phyloP scores from a whole-genome alignment of 2,329 filamentous ascomycete genomes.

The Aspergillus pseudonomiae region DNA sequence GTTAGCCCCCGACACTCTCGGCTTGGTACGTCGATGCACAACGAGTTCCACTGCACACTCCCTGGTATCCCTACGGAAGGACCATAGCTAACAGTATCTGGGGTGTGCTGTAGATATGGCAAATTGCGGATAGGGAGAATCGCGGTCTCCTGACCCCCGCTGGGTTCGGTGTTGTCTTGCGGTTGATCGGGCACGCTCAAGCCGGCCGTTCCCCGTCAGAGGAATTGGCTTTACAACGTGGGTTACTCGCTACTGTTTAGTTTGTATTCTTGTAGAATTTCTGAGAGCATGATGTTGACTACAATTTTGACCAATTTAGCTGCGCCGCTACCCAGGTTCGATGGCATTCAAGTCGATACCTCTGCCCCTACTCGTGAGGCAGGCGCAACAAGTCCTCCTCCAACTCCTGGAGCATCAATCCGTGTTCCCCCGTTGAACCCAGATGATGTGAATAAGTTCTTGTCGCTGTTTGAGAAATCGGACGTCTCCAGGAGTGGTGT shows the following conservation, averaged over 20 bases:
- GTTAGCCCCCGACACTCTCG: constrained; percentile 80
- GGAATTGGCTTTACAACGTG: constrained; percentile 79
- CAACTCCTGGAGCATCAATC: constrained; percentile 64
- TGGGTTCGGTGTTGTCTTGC: constrained; percentile 89
- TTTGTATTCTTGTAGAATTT: background rate
- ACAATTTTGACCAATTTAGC: constrained; percentile 43
- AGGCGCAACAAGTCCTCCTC: constrained; percentile 46
- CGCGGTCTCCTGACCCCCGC: constrained; percentile 88
- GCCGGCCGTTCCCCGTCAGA: constrained; percentile 78
- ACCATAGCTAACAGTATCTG: constrained; percentile 9
- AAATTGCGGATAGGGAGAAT: constrained; percentile 97
- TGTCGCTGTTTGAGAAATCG: constrained; percentile 87
- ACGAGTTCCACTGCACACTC: background rate
- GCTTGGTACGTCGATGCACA: constrained; percentile 67
- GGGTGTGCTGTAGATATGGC: constrained; percentile 78
- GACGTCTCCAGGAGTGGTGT: constrained; percentile 70
- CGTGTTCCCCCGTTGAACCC: constrained; percentile 86
- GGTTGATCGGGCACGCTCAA: constrained; percentile 95
- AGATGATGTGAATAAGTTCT: constrained; percentile 88
- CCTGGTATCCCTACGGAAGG: background rate
- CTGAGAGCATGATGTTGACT: background rate
- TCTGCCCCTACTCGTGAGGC: constrained; percentile 54
- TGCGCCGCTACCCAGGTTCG: constrained; percentile 89
- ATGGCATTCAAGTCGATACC: constrained; percentile 64
- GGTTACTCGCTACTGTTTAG: constrained; percentile 25